Conservation (phyloP, 148 eudicot genomes). For the Amaranthus cruentus region DNA sequence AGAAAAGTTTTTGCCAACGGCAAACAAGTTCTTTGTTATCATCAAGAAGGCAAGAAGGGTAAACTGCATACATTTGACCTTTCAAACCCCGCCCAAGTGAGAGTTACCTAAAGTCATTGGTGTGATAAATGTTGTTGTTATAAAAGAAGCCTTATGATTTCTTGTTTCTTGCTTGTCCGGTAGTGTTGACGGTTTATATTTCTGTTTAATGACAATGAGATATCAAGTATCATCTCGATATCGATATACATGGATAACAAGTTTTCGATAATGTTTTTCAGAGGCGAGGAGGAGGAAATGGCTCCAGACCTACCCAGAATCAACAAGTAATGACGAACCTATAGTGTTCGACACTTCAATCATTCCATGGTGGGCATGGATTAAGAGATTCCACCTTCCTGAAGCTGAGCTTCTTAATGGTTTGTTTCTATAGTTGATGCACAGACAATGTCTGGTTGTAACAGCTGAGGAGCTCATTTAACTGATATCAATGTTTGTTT, state of each 20-base stretch:
- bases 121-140: neutral
- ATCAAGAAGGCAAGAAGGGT: too few species aligned
- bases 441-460: neutral
- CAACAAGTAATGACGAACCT: slow-evolving; percentile 71
- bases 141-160: too few species aligned
- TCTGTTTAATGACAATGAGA: neutral
- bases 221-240: neutral
- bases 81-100: too few species aligned
- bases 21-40: too few species aligned
- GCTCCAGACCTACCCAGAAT: slow-evolving; percentile 84
- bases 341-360: slow-evolving; percentile 85
- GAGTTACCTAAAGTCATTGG: too few species aligned
- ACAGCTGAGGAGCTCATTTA: neutral
- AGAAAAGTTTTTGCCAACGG: too few species aligned
- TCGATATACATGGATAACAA: slow-evolving; percentile 4
- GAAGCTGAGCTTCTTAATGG: slow-evolving; percentile 98
- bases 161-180: too few species aligned
- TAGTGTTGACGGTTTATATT: neutral
- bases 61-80: too few species aligned
- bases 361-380: slow-evolving; percentile 99
- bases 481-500: neutral
- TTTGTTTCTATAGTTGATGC: slow-evolving; percentile 20
- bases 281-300: slow-evolving; percentile 96
- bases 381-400: slow-evolving; percentile 96
- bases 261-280: slow-evolving; percentile 29